Evolutionary conservation across 2,329 filamentous ascomycete genomes (phyloP).

Genomic region (Colletotrichum nymphaeae): DNA sequence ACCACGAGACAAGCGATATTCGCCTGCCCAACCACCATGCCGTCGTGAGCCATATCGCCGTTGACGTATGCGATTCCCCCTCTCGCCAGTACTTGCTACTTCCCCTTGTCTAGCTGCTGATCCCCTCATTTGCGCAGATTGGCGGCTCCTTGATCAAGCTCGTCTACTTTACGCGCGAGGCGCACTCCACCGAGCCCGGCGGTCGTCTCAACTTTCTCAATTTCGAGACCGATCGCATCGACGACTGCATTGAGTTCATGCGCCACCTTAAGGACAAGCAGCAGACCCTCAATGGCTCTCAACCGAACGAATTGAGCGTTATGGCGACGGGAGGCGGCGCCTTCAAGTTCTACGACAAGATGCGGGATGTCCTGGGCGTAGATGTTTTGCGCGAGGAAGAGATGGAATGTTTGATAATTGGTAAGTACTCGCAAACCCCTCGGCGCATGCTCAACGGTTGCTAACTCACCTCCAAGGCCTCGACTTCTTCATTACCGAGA

Average conservation of each 20-base stretch:
- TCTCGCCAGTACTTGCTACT: too few species aligned
- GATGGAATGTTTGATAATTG: conserved; percentile 98
- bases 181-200: conserved; percentile 81
- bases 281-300: conserved; percentile 77
- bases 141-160: conserved; percentile 96
- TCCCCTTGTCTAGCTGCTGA: conserved; percentile 39
- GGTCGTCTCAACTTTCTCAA: conserved; percentile 94
- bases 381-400: conserved; percentile 95
- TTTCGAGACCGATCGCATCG: conserved; percentile 95
- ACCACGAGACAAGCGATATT: conserved; percentile 88
- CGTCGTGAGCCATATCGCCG: conserved; percentile 94
- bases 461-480: conserved; percentile 71
- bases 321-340: conserved; percentile 97
- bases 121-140: conserved; percentile 70
- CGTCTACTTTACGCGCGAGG: conserved; percentile 95
- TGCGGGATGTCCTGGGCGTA: conserved; percentile 84
- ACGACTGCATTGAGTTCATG: conserved; percentile 94
- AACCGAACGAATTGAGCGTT: conserved; percentile 80
- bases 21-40: conserved; percentile 95
- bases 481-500: conserved; percentile 99
- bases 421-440: conserved; percentile 56
- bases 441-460: background rate
- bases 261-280: conserved; percentile 86
- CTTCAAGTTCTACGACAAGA: conserved; percentile 95
- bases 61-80: conserved; percentile 75